Percentiles rank a stretch among this genome's conserved stretches.
These are phyloP conservation scores for Massospora cicadina DNA, from an alignment of 371 early-diverging fungal genomes.

Conservation along the genomic window DNA sequence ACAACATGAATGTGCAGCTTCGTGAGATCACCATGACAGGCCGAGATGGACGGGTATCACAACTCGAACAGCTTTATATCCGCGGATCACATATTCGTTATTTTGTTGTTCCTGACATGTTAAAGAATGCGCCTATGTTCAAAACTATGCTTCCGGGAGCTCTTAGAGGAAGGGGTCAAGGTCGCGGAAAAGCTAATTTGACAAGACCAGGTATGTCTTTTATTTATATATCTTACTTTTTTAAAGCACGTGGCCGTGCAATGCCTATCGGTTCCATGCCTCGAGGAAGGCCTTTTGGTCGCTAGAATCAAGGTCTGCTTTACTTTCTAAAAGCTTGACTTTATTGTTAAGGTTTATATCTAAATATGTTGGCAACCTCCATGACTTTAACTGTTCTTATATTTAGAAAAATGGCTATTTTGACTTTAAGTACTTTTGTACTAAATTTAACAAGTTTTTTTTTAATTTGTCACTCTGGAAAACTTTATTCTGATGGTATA, in stretches of 20 bases:
- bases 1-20: constrained; percentile 97
- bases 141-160: constrained; percentile 61
- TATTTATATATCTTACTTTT: background rate
- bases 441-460: no score
- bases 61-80: constrained; percentile 89
- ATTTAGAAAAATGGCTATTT: no score
- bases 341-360: no score
- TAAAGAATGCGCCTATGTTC: constrained; percentile 97
- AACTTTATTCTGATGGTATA: no score
- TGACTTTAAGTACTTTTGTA: no score
- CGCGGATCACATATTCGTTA: constrained; percentile 92
- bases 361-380: no score
- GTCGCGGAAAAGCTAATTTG: constrained; percentile 56
- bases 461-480: no score
- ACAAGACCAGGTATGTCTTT: background rate
- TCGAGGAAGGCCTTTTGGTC: background rate
- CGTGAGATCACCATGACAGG: constrained; percentile 79
- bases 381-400: no score
- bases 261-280: background rate
- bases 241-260: background rate
- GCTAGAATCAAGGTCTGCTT: no score
- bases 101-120: constrained; percentile 94
- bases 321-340: no score
- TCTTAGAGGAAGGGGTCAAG: constrained; percentile 67
- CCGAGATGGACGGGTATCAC: constrained; percentile 75